Evolutionary conservation across 805 yeast genomes (phyloP), one percentile per base, ranked within the genome.

Genomic region (Teunomyces stri): DNA sequence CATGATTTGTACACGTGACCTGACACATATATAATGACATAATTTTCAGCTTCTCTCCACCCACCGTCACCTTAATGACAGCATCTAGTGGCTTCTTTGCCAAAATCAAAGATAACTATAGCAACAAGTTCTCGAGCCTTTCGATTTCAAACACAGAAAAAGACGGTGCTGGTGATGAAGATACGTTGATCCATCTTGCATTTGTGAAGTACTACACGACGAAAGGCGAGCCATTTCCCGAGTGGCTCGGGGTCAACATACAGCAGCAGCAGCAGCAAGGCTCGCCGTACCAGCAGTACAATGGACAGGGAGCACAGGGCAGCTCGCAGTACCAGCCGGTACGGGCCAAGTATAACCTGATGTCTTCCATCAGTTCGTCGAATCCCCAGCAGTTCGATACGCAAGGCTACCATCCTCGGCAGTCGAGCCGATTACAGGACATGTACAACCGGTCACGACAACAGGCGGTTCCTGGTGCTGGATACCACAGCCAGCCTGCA

Each of bases 181-280:
- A 68, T 28, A 72, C 78, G 0, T 60, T 72, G 46, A 65, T 72
- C 51, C 76, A 72, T 59, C 65, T 68, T 50, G 76, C 78, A 2
- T 72, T 72, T 50, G 71, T 70, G 34, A 65, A 64, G 44, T 69
- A 66, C 53, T 72, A 59, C 46, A 27, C 43, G 4, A 22, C 54
- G 5, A 57, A 56, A 15, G 52, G 57, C 30, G 58, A 61, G 42
- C 63, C 68, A n/a, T 72, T 66, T 46, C 78, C 78, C 20, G 76
- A 70, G 25, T 72, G 78, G 78, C 60, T 72, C 29, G 78, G 76
- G 4, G 69, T 58, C 11, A 59, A 29, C 13, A 50, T 33, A 12
- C 49, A 43, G 34, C 55, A 51, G 34, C 52, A 53, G 25, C 52
- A 53, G 25, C 55, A 47, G 16, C 47, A 44, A 28, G 27, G 40